phyloP scores from a whole-genome alignment of 2,329 filamentous ascomycete genomes.

The Colletotrichum sp. region DNA sequence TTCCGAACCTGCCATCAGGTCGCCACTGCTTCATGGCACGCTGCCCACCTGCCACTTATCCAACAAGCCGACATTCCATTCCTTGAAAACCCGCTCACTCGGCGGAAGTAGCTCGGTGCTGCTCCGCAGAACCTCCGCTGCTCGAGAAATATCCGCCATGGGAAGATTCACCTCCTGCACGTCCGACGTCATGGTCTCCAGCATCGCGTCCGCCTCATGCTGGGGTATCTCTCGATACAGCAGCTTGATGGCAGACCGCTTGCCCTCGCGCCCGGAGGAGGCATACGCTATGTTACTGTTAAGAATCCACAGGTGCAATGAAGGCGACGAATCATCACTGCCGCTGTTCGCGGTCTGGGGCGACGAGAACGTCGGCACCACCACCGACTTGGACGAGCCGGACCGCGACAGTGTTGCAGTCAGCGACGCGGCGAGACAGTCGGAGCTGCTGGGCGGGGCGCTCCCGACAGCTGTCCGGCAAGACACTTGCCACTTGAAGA shows the following conservation, averaged over 20 bases:
- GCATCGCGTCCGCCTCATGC: conserved; percentile 50
- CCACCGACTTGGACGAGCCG: conserved; percentile 61
- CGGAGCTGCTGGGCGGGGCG: conserved; percentile 42
- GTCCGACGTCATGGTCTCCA: conserved; percentile 57
- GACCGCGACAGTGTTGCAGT: conserved; percentile 60
- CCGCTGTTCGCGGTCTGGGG: not conserved
- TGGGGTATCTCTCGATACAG: conserved; percentile 51
- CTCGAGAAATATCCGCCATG: conserved; percentile 47
- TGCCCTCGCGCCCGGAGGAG: conserved; percentile 37
- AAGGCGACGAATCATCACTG: not conserved
- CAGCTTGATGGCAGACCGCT: conserved; percentile 54
- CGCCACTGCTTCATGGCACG: not conserved
- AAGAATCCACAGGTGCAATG: conserved; percentile 59
- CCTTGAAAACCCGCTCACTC: conserved; percentile 62
- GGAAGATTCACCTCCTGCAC: conserved; percentile 67
- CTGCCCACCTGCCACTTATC: conserved; percentile 48
- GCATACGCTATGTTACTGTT: conserved; percentile 61
- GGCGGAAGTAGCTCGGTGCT: conserved; percentile 60
- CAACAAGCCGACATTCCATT: conserved; percentile 72
- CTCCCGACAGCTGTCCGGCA: conserved; percentile 36
- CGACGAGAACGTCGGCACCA: conserved; percentile 42
- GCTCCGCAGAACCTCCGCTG: conserved; percentile 47
- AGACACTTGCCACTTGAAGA: conserved; percentile 65
- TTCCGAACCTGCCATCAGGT: too few species aligned
- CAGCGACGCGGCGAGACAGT: conserved; percentile 60